Conservation (phyloP, 306 rosid species). For the Vachellia pachyceras region DNA sequence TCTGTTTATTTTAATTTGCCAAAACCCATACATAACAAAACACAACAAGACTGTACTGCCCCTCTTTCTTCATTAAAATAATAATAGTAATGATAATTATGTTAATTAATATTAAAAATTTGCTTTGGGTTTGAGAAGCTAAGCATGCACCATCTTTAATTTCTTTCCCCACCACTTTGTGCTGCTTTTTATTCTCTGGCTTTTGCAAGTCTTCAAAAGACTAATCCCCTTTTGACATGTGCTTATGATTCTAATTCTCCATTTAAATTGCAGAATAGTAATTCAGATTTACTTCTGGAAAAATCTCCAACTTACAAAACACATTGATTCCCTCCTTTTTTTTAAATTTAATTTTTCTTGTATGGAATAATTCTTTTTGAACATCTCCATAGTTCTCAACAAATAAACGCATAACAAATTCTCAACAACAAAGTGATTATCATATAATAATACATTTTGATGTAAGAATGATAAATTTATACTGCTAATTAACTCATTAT, state of each 20-base stretch:
- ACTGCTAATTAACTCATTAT: too few relatives aligned
- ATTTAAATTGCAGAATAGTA: neutral
- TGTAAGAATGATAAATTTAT: too few relatives aligned
- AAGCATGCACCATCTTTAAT: neutral
- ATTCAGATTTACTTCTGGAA: slow-evolving; percentile 25
- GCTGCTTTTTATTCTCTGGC: neutral
- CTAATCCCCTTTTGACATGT: slow-evolving; percentile 59
- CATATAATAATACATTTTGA: too few relatives aligned
- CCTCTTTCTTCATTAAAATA: neutral
- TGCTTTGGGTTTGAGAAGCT: slow-evolving; percentile 44
- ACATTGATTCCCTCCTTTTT: neutral
- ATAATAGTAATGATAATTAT: too few relatives aligned
- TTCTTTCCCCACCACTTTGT: neutral
- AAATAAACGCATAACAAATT: too few relatives aligned
- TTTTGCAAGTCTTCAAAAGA: slow-evolving; percentile 37
- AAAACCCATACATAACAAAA: neutral
- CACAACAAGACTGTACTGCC: neutral
- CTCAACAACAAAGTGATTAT: too few relatives aligned
- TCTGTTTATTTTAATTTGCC: neutral
- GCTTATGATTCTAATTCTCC: slow-evolving; percentile 46
- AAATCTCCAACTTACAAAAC: neutral
- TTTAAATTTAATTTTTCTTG: too few relatives aligned
- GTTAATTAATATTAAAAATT: neutral
- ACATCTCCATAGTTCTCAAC: too few relatives aligned
- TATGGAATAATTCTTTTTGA: too few relatives aligned